Base-by-base conservation (phyloP, 257 asterid genomes). In the Solanum gracilifrons region DNA sequence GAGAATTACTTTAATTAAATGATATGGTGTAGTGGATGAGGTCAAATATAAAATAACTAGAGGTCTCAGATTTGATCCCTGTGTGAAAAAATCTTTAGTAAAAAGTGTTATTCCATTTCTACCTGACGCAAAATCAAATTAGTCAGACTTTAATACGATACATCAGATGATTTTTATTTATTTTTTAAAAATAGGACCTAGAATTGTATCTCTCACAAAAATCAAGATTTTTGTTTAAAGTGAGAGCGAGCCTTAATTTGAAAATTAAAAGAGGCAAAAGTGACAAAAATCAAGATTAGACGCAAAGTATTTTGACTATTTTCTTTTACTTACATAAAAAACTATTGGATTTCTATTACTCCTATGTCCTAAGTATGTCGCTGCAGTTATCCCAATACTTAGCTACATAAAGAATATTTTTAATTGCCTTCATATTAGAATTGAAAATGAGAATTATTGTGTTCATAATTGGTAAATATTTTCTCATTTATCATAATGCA, bases 11-110 rank as follows among this genome's bases (percentile, higher is more conserved):
- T 37, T 37, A 37, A 2, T 48, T 0, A 5, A 5, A 16, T 0
- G 1, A 51, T 51, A 1, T 51, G 7, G 9, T 51, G 62, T 51
- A 2, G n/a, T 51, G 23, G 0, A 51, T 16, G n/a, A 1, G 4
- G 0, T 51, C 2, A 0, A 6, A 2, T 6, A 0, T 51, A 2
- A 16, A 0, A 6, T 51, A 51, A 18, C 0, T 46, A 13, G 7
- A 51, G 1, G 3, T 18, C 1, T 18, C 0, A 0, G 1, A 13
- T 51, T 51, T 18, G 9, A 51, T 1, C 1, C 0, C 0, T 18
- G 1, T 51, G 55, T 46, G 1, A 16, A 16, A 13, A 3, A 4
- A 4, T 43, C 5, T 41, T 41, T 41, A 11, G 5, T 41, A 41
- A 0, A 46, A 46, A 13, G 2, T 1, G 18, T 1, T 46, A 46